A percentile compares a stretch with the other conserved stretches of the same genome.
Conservation (phyloP, 805 yeast species). For the Yamadazyma sp. region DNA sequence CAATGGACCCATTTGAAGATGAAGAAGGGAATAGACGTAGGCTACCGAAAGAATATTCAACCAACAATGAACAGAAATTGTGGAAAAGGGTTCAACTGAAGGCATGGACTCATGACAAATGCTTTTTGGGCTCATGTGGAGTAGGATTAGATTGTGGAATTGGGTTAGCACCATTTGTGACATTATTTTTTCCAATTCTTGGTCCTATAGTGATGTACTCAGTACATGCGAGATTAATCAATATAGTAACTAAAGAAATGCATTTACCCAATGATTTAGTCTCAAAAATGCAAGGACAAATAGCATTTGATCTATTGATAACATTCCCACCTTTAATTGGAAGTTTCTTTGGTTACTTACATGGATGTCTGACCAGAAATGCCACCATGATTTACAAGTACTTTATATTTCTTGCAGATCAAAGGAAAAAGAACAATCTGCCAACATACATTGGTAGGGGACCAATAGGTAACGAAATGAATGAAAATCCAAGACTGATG, state of each 20-base stretch:
- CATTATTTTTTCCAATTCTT: conserved; percentile 67
- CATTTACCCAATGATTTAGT: conserved; percentile 55
- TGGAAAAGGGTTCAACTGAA: conserved; percentile 73
- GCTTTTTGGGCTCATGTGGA: conserved; percentile 72
- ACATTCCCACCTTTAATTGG: conserved; percentile 83
- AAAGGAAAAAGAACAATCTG: conserved; percentile 16
- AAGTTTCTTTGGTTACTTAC: conserved; percentile 70
- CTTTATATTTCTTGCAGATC: conserved; percentile 17
- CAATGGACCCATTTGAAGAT: conserved; percentile 66
- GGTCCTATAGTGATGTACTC: conserved; percentile 84
- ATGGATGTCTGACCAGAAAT: conserved; percentile 85
- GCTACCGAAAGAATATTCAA: conserved; percentile 51
- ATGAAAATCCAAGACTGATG: conserved; percentile 3
- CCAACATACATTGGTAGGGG: conserved; percentile 21
- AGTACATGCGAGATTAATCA: conserved; percentile 66
- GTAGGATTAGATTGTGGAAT: conserved; percentile 67
- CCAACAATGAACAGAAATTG: conserved; percentile 53
- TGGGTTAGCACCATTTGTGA: conserved; percentile 73
- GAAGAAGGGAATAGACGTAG: conserved; percentile 57
- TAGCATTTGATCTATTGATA: conserved; percentile 67
- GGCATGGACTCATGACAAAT: conserved; percentile 87
- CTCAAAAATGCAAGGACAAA: conserved; percentile 74
- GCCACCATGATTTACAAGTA: conserved; percentile 68
- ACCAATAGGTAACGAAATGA: conserved; percentile 6
- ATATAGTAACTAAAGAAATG: conserved; percentile 54